A percentile compares a stretch with the other conserved stretches of the same genome.
Evolutionary conservation across 192 early-diverging fungal species (phyloP).

Genomic region (Coemansia sp.): DNA sequence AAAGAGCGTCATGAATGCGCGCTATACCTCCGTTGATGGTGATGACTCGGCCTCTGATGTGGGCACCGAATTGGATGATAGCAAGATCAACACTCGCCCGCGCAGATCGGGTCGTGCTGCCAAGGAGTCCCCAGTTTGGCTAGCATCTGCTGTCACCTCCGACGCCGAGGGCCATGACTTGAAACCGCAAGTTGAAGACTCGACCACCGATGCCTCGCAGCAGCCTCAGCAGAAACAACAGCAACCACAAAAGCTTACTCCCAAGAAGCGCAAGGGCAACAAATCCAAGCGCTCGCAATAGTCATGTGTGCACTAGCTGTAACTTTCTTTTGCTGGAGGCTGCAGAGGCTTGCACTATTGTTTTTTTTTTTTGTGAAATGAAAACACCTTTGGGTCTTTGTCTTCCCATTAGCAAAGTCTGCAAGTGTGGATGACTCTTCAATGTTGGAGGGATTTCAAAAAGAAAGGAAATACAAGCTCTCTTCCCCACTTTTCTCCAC

Average conservation of each 20-base stretch:
- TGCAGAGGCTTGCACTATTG: not conserved
- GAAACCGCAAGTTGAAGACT: not conserved
- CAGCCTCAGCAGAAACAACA: not conserved
- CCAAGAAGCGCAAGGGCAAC: conserved; percentile 8
- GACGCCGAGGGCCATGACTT: not conserved
- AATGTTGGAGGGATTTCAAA: no score
- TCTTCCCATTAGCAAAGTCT: no score
- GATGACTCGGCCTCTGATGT: not conserved
- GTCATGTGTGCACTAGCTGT: not conserved
- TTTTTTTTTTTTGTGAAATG: no score
- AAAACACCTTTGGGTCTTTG: no score
- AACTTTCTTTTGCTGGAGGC: not conserved
- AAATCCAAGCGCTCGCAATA: conserved; percentile 12
- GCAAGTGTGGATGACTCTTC: no score
- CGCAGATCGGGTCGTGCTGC: not conserved
- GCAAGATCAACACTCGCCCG: not conserved
- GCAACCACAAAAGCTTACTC: not conserved
- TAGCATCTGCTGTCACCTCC: not conserved
- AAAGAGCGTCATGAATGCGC: not conserved
- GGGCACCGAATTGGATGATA: not conserved
- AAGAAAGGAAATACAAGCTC: no score
- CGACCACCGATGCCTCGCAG: not conserved
- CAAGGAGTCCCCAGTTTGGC: not conserved
- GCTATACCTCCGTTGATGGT: not conserved
- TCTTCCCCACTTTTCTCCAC: no score